These are phyloP conservation scores for Pseudonitzschia multiseries DNA, from an alignment of 108 stramenopile genomes.

Conservation along the genomic window DNA sequence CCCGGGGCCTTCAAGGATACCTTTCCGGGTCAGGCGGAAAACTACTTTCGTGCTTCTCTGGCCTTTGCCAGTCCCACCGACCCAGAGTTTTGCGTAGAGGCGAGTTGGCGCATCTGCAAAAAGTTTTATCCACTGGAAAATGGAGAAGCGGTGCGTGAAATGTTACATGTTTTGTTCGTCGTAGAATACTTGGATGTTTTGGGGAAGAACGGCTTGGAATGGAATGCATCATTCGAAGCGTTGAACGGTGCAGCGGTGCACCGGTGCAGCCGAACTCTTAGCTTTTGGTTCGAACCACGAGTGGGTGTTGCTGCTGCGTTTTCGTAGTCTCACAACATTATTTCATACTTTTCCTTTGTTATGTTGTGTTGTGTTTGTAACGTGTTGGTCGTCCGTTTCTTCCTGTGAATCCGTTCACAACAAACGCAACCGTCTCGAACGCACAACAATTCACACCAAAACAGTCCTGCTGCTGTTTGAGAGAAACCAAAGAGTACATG, in stretches of 20 bases:
- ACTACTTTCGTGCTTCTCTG: neutral
- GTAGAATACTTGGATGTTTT: too few species aligned
- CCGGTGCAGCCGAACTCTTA: neutral
- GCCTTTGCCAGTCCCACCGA: neutral
- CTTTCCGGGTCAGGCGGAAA: neutral
- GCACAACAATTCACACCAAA: neutral
- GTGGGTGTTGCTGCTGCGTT: too few species aligned
- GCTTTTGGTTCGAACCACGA: neutral
- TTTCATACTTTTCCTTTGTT: neutral
- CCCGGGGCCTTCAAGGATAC: neutral
- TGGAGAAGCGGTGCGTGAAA: neutral
- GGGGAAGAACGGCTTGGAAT: too few species aligned
- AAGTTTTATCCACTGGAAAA: neutral
- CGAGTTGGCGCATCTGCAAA: conserved; percentile 11
- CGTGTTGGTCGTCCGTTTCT: neutral
- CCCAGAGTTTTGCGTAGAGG: conserved; percentile 1
- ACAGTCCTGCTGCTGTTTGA: conserved; percentile 7
- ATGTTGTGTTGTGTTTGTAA: too few species aligned
- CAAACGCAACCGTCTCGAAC: neutral
- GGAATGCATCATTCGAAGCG: too few species aligned
- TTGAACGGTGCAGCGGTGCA: too few species aligned
- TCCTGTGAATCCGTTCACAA: neutral
- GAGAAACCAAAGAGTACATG: neutral
- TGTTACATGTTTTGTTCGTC: too few species aligned
- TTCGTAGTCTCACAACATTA: too few species aligned